Evolutionary conservation across 495 filamentous ascomycete genomes (phyloP), one percentile per base, ranked within the genome.

Genomic region (Hypoxylon intermedium): DNA sequence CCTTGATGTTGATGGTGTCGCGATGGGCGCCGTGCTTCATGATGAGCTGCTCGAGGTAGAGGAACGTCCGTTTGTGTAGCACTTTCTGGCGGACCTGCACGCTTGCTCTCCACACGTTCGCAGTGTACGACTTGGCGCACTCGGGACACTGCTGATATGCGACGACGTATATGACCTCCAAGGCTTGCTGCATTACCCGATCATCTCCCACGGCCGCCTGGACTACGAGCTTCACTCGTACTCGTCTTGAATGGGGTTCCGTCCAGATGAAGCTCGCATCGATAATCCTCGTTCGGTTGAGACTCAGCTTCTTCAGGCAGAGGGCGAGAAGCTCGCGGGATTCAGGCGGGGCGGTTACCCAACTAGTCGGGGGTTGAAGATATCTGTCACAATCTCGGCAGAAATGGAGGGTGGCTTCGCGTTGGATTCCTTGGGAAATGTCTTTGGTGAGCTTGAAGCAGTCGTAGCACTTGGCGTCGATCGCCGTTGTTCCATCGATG

Each of bases 241-340:
- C 81, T 66, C 94, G 79, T 67, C 90, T 80, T 44, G 90, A 95
- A 78, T 98, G 94, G 5, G 94, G 94, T 75, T 98, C 94, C 2
- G 94, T 98, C 94, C 94, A 98, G 62, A 97, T 91, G 71, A 98
- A 98, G 66, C 85, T 89, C 30, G 94, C 94, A 66, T 98, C 94
- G 68, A 94, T 91, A 58, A 98, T 92, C 36, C 94, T 81, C 50
- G 95, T 90, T 76, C 91, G 94, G 65, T 83, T 81, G 51, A 98
- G 74, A 33, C 93, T 92, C 52, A 98, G 73, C 67, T 89, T 90
- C 67, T 89, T 83, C 49, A 98, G 75, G 77, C 94, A 98, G 23
- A 97, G 72, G 9, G 94, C 93, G 20, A 98, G 78, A 37, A 98
- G 77, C 73, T 97, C 94, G 73, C 91, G 85, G 18, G 90, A 94